These are phyloP conservation scores for Pulveroboletus frians DNA, from an alignment of 768 basidiomycete genomes.

Conservation along the genomic window DNA sequence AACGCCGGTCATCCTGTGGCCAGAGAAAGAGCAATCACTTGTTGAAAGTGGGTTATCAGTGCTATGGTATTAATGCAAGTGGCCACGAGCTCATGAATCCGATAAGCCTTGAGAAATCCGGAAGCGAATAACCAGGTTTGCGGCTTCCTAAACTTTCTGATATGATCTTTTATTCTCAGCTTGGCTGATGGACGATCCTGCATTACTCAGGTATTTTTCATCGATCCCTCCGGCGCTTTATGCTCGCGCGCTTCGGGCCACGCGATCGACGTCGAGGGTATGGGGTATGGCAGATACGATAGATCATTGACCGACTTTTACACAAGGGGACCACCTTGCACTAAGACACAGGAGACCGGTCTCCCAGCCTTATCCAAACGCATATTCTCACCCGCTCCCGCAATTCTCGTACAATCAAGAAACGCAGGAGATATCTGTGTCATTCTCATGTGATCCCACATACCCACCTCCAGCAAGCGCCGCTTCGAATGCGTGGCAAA, in stretches of 20 bases:
- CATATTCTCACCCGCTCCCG: conserved; percentile 71
- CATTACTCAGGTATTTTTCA: conserved; percentile 68
- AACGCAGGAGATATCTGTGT: conserved; percentile 55
- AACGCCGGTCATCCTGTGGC: conserved; percentile 55
- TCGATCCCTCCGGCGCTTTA: conserved; percentile 69
- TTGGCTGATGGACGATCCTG: not conserved
- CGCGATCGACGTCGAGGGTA: conserved; percentile 77
- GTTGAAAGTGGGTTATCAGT: conserved; percentile 58
- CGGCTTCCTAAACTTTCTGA: not conserved
- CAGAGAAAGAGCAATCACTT: conserved; percentile 67
- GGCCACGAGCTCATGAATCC: conserved; percentile 10
- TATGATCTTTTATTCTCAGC: not conserved
- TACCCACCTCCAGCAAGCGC: conserved; percentile 41
- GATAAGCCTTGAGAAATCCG: conserved; percentile 58
- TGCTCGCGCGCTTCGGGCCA: conserved; percentile 79
- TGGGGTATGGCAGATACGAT: conserved; percentile 4
- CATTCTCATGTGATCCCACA: conserved; percentile 59
- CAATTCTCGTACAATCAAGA: conserved; percentile 54
- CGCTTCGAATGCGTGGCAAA: conserved; percentile 47
- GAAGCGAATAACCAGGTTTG: conserved; percentile 70
- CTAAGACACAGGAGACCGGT: conserved; percentile 74
- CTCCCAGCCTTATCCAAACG: conserved; percentile 73
- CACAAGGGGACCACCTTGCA: conserved; percentile 57
- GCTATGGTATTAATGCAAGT: not conserved
- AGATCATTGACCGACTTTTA: conserved; percentile 5